Evolutionary conservation across 306 rosid genomes (phyloP), one percentile per base, ranked within the genome.

Genomic region (Trifolium subterraneum): DNA sequence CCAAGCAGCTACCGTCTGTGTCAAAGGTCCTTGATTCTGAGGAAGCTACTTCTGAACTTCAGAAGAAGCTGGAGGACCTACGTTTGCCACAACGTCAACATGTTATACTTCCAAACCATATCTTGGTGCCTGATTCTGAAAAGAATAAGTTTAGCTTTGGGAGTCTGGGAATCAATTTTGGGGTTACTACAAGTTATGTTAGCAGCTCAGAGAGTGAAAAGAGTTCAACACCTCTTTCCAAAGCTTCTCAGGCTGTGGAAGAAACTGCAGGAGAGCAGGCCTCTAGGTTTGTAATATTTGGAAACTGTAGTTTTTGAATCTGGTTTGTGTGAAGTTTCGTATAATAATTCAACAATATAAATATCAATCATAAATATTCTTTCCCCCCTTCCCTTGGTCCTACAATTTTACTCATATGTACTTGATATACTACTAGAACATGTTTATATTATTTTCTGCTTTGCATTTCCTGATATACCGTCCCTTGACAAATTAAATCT

Each of bases 41-140:
- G 80, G 91, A 90, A 59, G 93, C 89, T 76, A 77, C 89, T 83
- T 80, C 82, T 56, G 85, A 86, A 83, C 79, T 87, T 83, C 93
- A 86, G 82, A 87, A 25, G 84, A 94, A 91, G 82, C 84, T 88
- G 78, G 92, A 88, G 84, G 89, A 85, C 73, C 79, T 92, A 41
- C 86, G 73, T 62, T 82, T 88, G 73, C 89, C 88, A 1, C 92
- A 85, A 69, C 92, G 96, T 63, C 96, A 90, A 61, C 88, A 84
- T 82, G 98, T 95, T 71, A 95, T 95, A 63, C 90, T 95, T 84
- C 99, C 97, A 56, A 86, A 88, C 77, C 97, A 92, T 83, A 92
- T 95, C 35, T 86, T 85, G 73, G 99, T 95, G 47, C 90, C 98
- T 27, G 98, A 92, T 75, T 95, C 97, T 64, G 98, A 95, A 82